These are phyloP conservation scores for Pichiaceae sp. DNA, from an alignment of 1,139 yeast species.

Conservation along the genomic window DNA sequence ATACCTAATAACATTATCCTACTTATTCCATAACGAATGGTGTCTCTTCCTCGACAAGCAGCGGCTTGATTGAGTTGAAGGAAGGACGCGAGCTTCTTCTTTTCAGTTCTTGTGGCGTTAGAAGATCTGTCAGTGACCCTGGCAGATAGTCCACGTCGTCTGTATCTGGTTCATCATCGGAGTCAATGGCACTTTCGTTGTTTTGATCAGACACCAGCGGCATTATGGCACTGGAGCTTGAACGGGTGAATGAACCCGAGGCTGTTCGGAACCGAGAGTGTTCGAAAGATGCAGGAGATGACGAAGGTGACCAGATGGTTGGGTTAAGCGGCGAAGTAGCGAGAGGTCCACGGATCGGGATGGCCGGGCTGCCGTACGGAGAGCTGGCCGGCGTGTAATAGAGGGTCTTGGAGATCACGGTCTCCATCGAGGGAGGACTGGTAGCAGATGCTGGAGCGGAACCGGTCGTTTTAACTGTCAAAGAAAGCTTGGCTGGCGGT, in stretches of 20 bases:
- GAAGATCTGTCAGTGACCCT: slow-evolving; percentile 57
- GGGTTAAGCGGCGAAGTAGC: slow-evolving; percentile 6
- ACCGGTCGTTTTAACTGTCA: no score
- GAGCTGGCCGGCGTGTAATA: no score
- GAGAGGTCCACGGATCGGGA: background rate
- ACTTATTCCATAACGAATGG: slow-evolving; percentile 4
- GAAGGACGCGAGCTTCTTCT: slow-evolving; percentile 53
- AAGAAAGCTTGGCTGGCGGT: no score
- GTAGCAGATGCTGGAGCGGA: no score
- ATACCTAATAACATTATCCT: background rate
- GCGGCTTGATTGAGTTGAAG: slow-evolving; percentile 6
- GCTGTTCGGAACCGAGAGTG: background rate
- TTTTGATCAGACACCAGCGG: background rate
- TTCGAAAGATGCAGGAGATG: background rate
- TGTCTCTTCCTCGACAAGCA: background rate
- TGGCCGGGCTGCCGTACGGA: background rate
- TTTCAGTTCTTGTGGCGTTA: slow-evolving; percentile 70
- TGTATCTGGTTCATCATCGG: background rate
- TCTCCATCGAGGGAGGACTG: no score
- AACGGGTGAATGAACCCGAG: background rate
- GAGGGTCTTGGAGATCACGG: no score
- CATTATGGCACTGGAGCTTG: background rate
- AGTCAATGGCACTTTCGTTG: slow-evolving; percentile 2
- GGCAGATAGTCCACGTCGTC: slow-evolving; percentile 67
- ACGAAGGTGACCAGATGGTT: slow-evolving; percentile 5